A percentile compares a stretch with the other conserved stretches of the same genome.
Evolutionary conservation across 805 yeast species (phyloP).

Genomic region (Yamadazyma takamatsuzukensis): DNA sequence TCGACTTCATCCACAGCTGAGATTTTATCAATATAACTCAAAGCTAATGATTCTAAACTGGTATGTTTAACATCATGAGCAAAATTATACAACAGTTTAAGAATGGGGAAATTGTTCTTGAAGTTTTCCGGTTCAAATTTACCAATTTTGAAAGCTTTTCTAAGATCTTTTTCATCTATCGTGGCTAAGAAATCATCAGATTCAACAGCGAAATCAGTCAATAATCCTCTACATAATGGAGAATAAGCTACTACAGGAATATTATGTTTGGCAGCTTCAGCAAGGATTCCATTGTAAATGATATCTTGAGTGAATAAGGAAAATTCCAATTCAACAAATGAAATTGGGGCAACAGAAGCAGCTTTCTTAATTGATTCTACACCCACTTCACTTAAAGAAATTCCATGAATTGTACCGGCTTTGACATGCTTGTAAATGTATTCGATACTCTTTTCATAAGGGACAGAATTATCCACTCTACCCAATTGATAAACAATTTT

Average conservation of each 20-base stretch:
- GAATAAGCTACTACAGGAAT: constrained; percentile 78
- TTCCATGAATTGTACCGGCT: constrained; percentile 62
- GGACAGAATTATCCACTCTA: constrained; percentile 56
- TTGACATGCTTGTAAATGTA: constrained; percentile 58
- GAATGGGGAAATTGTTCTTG: constrained; percentile 47
- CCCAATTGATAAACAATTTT: constrained; percentile 62
- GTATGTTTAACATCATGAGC: constrained; percentile 48
- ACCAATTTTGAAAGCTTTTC: constrained; percentile 15
- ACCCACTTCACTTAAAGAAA: constrained; percentile 72
- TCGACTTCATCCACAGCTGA: constrained; percentile 56
- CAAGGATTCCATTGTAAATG: constrained; percentile 58
- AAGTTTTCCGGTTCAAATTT: constrained; percentile 58
- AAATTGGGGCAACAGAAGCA: constrained; percentile 49
- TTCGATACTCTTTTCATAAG: constrained; percentile 56
- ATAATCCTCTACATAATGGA: constrained; percentile 76
- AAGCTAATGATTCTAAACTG: constrained; percentile 52
- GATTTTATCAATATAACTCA: constrained; percentile 51
- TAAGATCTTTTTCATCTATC: constrained; percentile 3
- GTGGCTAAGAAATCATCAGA: constrained; percentile 17
- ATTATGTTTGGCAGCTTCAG: constrained; percentile 50
- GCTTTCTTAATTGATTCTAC: constrained; percentile 62
- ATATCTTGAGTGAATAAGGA: constrained; percentile 68
- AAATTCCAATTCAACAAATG: constrained; percentile 74
- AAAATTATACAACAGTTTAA: constrained; percentile 45
- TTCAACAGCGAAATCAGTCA: constrained; percentile 58